Percentiles rank a stretch among this genome's conserved stretches.
These are phyloP conservation scores for Mortierella sp. DNA, from an alignment of 371 early-diverging fungal species.

Conservation along the genomic window DNA sequence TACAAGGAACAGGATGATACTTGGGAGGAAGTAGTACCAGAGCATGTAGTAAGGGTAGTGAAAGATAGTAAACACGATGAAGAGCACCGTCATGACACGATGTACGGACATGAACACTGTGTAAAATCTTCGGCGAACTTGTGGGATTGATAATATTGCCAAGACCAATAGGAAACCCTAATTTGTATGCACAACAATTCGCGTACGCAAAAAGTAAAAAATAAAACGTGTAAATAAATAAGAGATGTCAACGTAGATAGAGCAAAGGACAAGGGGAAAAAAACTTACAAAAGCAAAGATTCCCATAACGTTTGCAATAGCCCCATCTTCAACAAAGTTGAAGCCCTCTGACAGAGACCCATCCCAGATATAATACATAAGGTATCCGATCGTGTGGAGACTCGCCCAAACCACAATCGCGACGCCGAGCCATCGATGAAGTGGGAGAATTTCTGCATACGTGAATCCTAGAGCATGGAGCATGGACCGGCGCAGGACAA, in stretches of 20 bases:
- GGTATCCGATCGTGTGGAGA: conserved; percentile 38
- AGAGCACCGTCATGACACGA: conserved; percentile 40
- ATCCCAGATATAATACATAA: conserved; percentile 29
- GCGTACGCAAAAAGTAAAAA: conserved; percentile 11
- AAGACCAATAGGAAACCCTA: conserved; percentile 40
- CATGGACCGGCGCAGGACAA: conserved; percentile 54
- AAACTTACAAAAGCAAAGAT: conserved; percentile 37
- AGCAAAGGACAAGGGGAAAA: neutral
- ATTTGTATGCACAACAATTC: neutral
- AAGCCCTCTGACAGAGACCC: conserved; percentile 13
- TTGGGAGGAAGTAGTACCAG: conserved; percentile 52
- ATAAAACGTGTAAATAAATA: neutral
- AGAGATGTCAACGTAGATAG: neutral
- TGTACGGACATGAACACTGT: conserved; percentile 32
- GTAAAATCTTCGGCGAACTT: conserved; percentile 42
- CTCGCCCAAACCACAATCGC: conserved; percentile 39
- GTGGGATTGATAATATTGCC: conserved; percentile 42
- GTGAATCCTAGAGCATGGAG: conserved; percentile 55
- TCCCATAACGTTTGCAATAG: conserved; percentile 50
- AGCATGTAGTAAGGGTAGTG: conserved; percentile 49
- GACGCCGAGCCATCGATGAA: conserved; percentile 54
- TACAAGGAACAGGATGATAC: conserved; percentile 38
- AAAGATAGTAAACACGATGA: conserved; percentile 31
- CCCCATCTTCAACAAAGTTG: conserved; percentile 38
- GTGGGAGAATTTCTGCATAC: conserved; percentile 47